A percentile compares a stretch with the other conserved stretches of the same genome.
These are phyloP conservation scores for Stagonosporopsis chrysanthemi DNA, from an alignment of 2,329 filamentous ascomycete genomes.

Conservation along the genomic window DNA sequence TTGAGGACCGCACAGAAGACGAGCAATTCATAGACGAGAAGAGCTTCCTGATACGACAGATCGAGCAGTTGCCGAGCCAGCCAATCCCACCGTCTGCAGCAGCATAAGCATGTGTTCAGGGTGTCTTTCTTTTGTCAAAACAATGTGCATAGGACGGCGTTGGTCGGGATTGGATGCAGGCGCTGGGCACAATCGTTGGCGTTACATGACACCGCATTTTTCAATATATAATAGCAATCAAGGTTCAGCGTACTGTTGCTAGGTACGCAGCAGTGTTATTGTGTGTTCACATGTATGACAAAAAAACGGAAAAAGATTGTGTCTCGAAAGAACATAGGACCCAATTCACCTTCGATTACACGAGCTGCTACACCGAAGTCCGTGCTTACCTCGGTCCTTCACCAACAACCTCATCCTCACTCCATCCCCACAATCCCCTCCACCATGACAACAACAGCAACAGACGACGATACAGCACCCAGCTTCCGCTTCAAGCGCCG, in stretches of 20 bases:
- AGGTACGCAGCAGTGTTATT: not conserved
- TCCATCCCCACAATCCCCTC: not conserved
- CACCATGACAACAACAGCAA: constrained; percentile 25
- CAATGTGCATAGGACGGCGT: constrained; percentile 19
- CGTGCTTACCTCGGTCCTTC: not conserved
- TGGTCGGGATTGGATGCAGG: constrained; percentile 9
- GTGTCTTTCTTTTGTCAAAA: not conserved
- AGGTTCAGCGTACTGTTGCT: not conserved
- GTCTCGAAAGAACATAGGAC: not conserved
- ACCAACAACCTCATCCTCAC: not conserved
- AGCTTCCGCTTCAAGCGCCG: constrained; percentile 44
- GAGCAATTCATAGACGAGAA: constrained; percentile 99
- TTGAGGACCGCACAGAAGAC: constrained; percentile 94
- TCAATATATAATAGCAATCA: constrained; percentile 6
- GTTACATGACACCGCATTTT: constrained; percentile 17
- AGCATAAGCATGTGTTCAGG: constrained; percentile 13
- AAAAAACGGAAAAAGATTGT: not conserved
- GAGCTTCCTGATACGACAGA: constrained; percentile 95
- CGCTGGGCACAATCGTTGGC: constrained; percentile 9
- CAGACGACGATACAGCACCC: constrained; percentile 25
- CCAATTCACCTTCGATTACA: not conserved
- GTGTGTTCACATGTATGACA: not conserved
- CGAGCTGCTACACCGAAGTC: not conserved
- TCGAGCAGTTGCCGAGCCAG: constrained; percentile 60
- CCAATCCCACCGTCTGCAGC: constrained; percentile 37